Percentiles rank a stretch among this genome's conserved stretches.
Conservation (phyloP, 2,329 filamentous ascomycete genomes). For the Mollisiaceae sp. region DNA sequence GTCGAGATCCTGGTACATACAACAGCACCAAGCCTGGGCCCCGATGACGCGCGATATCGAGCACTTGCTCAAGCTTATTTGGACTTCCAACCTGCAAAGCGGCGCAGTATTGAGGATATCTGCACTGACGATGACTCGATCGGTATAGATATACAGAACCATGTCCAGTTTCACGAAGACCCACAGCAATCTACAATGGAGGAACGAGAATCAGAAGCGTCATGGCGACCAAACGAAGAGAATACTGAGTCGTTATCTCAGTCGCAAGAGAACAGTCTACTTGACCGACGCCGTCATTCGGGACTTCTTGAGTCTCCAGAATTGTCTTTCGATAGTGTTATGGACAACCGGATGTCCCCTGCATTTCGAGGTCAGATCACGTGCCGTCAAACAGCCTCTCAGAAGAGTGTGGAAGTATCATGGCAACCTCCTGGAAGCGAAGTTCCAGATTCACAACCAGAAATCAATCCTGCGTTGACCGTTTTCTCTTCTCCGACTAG, state of each 20-base stretch:
- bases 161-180: slow-evolving; percentile 43
- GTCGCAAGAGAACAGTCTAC: not conserved
- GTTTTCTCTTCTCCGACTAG: slow-evolving; percentile 55
- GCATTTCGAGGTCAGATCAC: slow-evolving; percentile 28
- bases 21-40: slow-evolving; percentile 40
- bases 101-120: slow-evolving; percentile 21
- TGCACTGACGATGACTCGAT: slow-evolving; percentile 42
- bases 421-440: slow-evolving; percentile 55
- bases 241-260: slow-evolving; percentile 16
- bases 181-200: slow-evolving; percentile 27
- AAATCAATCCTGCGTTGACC: slow-evolving; percentile 42
- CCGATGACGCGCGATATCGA: slow-evolving; percentile 42
- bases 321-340: slow-evolving; percentile 39
- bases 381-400: slow-evolving; percentile 3
- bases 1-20: slow-evolving; percentile 43
- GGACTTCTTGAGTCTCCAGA: slow-evolving; percentile 27
- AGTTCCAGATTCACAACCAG: slow-evolving; percentile 60
- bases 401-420: slow-evolving; percentile 34
- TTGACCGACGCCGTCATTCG: slow-evolving; percentile 6
- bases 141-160: slow-evolving; percentile 49
- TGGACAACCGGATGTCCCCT: slow-evolving; percentile 40
- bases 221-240: slow-evolving; percentile 32
- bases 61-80: slow-evolving; percentile 41
- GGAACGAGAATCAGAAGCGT: slow-evolving; percentile 34
- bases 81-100: slow-evolving; percentile 34